Percentiles rank a stretch among this genome's conserved stretches.
phyloP scores from a whole-genome alignment of 2,329 filamentous ascomycete species.

The Ophiostoma quercus region DNA sequence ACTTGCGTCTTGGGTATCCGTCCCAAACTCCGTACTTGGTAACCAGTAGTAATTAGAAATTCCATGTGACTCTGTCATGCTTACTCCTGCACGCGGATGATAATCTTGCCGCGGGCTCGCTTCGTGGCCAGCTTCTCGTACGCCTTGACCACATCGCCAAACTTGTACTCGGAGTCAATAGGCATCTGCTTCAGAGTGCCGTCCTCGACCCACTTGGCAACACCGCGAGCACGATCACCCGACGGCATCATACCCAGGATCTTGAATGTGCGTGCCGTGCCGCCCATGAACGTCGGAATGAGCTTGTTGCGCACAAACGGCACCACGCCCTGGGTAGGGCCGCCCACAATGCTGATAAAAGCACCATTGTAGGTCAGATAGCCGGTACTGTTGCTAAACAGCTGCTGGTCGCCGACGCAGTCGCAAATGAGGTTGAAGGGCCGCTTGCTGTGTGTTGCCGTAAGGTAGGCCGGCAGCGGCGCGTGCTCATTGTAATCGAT shows the following conservation, averaged over 20 bases:
- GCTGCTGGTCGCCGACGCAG: slow-evolving; percentile 44
- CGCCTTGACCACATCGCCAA: slow-evolving; percentile 33
- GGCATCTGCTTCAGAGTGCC: slow-evolving; percentile 31
- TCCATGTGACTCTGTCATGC: neutral
- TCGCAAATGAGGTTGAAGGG: slow-evolving; percentile 46
- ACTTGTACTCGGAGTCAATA: slow-evolving; percentile 33
- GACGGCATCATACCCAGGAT: slow-evolving; percentile 33
- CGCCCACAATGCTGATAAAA: slow-evolving; percentile 37
- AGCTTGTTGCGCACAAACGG: slow-evolving; percentile 34
- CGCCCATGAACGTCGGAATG: slow-evolving; percentile 33
- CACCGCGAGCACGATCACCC: slow-evolving; percentile 30
- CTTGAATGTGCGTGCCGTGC: slow-evolving; percentile 32
- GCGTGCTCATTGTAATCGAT: slow-evolving; percentile 40
- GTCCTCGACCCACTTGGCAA: slow-evolving; percentile 30
- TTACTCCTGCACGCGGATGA: slow-evolving; percentile 35
- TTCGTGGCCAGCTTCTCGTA: slow-evolving; percentile 34
- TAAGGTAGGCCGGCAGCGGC: slow-evolving; percentile 36
- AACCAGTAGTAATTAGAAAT: neutral
- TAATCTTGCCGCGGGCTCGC: slow-evolving; percentile 34
- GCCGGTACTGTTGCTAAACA: slow-evolving; percentile 39
- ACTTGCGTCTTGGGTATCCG: neutral
- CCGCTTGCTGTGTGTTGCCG: slow-evolving; percentile 31
- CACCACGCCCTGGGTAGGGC: slow-evolving; percentile 31
- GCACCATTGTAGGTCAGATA: slow-evolving; percentile 38
- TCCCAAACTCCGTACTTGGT: neutral